Evolutionary conservation across 768 basidiomycete species (phyloP), one percentile per base, ranked within the genome.

Genomic region (Mycena indigotica): DNA sequence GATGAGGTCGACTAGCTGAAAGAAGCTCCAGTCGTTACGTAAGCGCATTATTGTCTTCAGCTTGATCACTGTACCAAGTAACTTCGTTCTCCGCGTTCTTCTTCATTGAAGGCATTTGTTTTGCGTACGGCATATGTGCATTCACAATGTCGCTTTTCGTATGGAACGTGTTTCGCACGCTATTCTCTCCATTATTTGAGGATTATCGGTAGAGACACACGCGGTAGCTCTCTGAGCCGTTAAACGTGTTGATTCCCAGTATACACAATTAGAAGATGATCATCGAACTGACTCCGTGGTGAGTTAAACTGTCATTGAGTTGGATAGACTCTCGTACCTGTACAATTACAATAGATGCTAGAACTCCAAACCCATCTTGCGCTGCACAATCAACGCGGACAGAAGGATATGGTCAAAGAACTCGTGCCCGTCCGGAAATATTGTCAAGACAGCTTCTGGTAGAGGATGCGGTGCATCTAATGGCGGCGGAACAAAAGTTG

Each of bases 401-500:
- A 81, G 52, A 1, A 81, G 58, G 39, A 80, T 78, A 50, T 80
- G 76, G 55, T 80, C 80, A 58, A 82, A 73, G 35, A 69, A 67
- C 50, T 71, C 72, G 53, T 79, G 77, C 3, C 77, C 80, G 53
- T 75, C 72, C 0, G 80, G 78, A 53, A 78, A 81, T 6, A 81
- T 69, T 1, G 79, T 79, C 21, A 82, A 69, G 0, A 71, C 73
- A 0, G 80, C 75, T 21, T 75, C 72, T 13, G 79, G 79, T n/a
- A 78, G 71, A 2, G 80, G 80, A 0, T 77, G 79, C 2, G 79
- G 75, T 1, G 77, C 75, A 30, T 79, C 76, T 4, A 76, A 65
- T 1, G 80, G 77, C 2, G 80, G 79, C 5, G 79, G 79, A 3
- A 80, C 74, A 62, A 82, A 80, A 1, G 76, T 69, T 0, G 80